A percentile compares a stretch with the other conserved stretches of the same genome.
Evolutionary conservation across 176 grass and related monocot species (phyloP).

Genomic region (Elymus sibiricus): DNA sequence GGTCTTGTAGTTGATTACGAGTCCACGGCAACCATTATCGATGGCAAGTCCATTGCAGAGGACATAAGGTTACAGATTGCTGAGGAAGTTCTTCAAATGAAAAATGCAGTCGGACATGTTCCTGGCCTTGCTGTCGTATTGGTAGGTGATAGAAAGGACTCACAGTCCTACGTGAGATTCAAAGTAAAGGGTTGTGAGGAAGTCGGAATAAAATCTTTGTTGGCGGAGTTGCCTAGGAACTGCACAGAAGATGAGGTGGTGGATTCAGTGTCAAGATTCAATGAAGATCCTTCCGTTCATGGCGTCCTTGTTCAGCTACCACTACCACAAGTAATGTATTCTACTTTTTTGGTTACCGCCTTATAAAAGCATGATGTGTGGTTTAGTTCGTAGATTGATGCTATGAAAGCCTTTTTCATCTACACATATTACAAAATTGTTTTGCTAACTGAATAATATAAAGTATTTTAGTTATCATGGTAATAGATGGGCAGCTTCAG

Average conservation of each 20-base stretch:
- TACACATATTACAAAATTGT: background rate
- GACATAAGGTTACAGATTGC: constrained; percentile 72
- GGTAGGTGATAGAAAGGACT: constrained; percentile 85
- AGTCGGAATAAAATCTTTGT: constrained; percentile 85
- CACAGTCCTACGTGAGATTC: constrained; percentile 70
- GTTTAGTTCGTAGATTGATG: constrained; percentile 6
- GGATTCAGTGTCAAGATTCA: constrained; percentile 57
- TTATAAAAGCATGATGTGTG: background rate
- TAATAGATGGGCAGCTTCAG: background rate
- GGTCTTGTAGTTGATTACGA: constrained; percentile 39
- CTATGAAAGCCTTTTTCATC: constrained; percentile 1
- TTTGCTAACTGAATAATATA: background rate
- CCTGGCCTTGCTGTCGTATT: constrained; percentile 84
- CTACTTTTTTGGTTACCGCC: constrained; percentile 2
- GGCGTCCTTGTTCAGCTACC: constrained; percentile 93
- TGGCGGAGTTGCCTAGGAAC: constrained; percentile 58
- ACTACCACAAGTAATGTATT: constrained; percentile 67
- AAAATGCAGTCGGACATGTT: constrained; percentile 42
- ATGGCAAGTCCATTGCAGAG: constrained; percentile 80
- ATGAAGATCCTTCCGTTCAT: constrained; percentile 85
- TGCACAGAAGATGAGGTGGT: constrained; percentile 73
- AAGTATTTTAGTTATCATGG: background rate
- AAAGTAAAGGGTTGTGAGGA: constrained; percentile 85
- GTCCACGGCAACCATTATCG: constrained; percentile 44
- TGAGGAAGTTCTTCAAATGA: constrained; percentile 59